A percentile compares a stretch with the other conserved stretches of the same genome.
These are phyloP conservation scores for Teratosphaeria nubilosa DNA, from an alignment of 2,329 filamentous ascomycete genomes.

Conservation along the genomic window DNA sequence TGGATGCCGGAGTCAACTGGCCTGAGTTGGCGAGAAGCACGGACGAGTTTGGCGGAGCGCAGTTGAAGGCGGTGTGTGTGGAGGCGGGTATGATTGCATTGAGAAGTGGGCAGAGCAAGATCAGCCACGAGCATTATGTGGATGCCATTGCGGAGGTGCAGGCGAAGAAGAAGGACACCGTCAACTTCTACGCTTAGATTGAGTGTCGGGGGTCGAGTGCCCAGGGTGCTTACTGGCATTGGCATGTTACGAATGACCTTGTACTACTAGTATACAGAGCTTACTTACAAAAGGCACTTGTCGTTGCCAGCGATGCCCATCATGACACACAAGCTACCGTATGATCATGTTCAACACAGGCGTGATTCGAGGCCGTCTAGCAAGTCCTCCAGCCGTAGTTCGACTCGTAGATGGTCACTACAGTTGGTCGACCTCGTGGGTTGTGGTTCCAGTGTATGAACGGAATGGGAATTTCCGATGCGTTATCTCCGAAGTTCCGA, in stretches of 20 bases:
- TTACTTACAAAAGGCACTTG: background rate
- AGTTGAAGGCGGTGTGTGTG: slow-evolving; percentile 96
- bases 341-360: background rate
- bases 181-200: slow-evolving; percentile 27
- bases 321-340: background rate
- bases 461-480: no score
- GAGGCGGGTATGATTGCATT: slow-evolving; percentile 99
- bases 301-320: background rate
- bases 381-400: no score
- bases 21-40: slow-evolving; percentile 89
- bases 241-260: background rate
- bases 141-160: slow-evolving; percentile 96
- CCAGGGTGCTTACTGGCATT: background rate
- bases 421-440: no score
- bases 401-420: no score
- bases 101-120: slow-evolving; percentile 88
- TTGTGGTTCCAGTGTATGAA: background rate
- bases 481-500: no score
- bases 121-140: slow-evolving; percentile 96
- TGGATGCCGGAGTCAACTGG: slow-evolving; percentile 91
- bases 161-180: slow-evolving; percentile 68
- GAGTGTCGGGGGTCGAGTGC: background rate
- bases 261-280: background rate
- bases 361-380: no score
- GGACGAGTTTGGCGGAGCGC: slow-evolving; percentile 95